Base-by-base conservation (phyloP, 495 filamentous ascomycete species). In the Chaetomium fimeti region DNA sequence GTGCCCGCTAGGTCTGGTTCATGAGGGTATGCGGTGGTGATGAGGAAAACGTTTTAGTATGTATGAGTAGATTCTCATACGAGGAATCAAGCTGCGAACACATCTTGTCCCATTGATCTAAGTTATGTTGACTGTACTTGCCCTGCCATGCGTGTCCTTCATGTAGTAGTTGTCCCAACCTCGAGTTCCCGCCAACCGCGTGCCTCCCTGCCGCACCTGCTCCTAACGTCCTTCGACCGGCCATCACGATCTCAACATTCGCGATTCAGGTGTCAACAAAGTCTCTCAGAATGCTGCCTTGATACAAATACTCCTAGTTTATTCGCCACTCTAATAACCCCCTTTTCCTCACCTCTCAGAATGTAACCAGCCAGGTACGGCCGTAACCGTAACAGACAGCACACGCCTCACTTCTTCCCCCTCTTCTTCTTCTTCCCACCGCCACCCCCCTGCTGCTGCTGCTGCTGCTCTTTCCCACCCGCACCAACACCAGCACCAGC, bases 401-500 rank as follows among this genome's bases (percentile, higher is more conserved):
- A 5, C 3, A 5, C 32, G 1, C 51, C 51, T 40, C 61, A 84
- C 74, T 80, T 79, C 83, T 84, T 84, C 53, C 81, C 80, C 72
- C 82, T 83, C 78, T 82, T 84, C 77, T 82, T 83, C 76, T 82
- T 82, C 75, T 80, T 79, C 55, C 77, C 77, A 20, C 71, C 79
- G 6, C 75, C 68, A 18, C 63, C 64, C 28, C 38, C 18, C 20
- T 56, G 40, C 20, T 49, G 25, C 29, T 56, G 40, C 20, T 15
- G 32, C 27, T 22, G 7, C 40, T 45, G 38, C 79, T 80, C 48
- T 59, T 13, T 63, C 16, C n/a, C 29, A 49, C 29, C 32, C 1
- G 32, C 32, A 36, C 64, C 18, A 3, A 2, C 40, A 43, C 13
- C 32, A 36, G 32, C 29, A 38, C 55, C 55, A 57, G 6, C 55